Percentiles rank a stretch among this genome's conserved stretches.
Evolutionary conservation across 2,329 filamentous ascomycete genomes (phyloP).

Genomic region (Fusarium sambucinum): DNA sequence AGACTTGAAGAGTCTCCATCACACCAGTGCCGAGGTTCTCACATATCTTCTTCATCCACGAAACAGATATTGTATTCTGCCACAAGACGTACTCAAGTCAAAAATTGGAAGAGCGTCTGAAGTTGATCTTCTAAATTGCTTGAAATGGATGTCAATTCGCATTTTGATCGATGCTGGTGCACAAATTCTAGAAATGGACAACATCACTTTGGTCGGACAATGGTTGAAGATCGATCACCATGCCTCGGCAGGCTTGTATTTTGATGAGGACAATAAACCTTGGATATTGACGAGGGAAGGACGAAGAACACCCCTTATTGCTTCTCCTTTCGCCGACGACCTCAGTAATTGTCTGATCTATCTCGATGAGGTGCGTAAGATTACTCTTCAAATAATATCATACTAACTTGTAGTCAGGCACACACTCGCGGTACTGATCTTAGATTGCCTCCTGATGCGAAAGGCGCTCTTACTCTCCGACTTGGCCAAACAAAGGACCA

Average conservation of each 20-base stretch:
- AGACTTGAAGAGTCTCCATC: constrained; percentile 67
- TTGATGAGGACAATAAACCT: constrained; percentile 50
- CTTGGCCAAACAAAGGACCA: constrained; percentile 70
- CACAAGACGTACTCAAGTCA: constrained; percentile 52
- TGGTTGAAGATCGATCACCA: constrained; percentile 64
- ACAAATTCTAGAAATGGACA: constrained; percentile 72
- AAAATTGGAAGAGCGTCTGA: constrained; percentile 56
- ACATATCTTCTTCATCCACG: constrained; percentile 67
- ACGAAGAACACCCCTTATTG: constrained; percentile 31
- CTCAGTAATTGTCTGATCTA: constrained; percentile 60
- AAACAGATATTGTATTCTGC: constrained; percentile 60
- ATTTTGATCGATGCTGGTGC: constrained; percentile 75
- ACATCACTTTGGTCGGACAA: constrained; percentile 59
- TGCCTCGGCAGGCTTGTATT: constrained; percentile 66
- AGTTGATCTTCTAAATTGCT: constrained; percentile 49
- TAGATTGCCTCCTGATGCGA: constrained; percentile 61
- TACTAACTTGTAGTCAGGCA: constrained; percentile 25
- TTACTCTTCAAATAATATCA: background rate
- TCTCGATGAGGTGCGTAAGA: constrained; percentile 65
- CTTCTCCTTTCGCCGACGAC: constrained; percentile 40
- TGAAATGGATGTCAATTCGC: constrained; percentile 53
- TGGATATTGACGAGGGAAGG: constrained; percentile 39
- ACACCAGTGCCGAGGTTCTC: constrained; percentile 75
- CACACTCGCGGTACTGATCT: constrained; percentile 65
- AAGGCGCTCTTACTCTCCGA: constrained; percentile 67